Evolutionary conservation across 139 green algal genomes (phyloP).

Genomic region (Spirogloea muscicola): DNA sequence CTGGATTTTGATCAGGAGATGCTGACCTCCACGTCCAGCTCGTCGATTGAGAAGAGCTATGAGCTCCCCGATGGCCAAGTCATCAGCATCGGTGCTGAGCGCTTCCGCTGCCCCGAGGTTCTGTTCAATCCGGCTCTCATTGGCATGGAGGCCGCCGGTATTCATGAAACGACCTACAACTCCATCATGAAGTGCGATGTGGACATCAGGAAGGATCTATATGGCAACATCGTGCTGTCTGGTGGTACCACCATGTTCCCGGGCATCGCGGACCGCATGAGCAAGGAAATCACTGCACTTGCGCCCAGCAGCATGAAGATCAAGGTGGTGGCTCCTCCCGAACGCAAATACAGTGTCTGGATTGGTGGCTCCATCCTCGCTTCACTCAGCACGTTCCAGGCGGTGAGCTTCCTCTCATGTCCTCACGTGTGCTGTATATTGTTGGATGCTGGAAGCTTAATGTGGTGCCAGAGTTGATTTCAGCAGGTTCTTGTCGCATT

Average conservation of each 20-base stretch:
- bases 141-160: slow-evolving; percentile 53
- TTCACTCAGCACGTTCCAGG: slow-evolving; percentile 59
- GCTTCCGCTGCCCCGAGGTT: slow-evolving; percentile 54
- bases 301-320: slow-evolving; percentile 54
- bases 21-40: slow-evolving; percentile 67
- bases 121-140: slow-evolving; percentile 52
- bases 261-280: slow-evolving; percentile 51
- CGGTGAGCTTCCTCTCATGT: slow-evolving; percentile 13
- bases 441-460: too few species aligned
- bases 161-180: slow-evolving; percentile 54
- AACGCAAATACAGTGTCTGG: slow-evolving; percentile 59
- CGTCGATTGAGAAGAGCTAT: slow-evolving; percentile 87
- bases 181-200: slow-evolving; percentile 60
- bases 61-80: slow-evolving; percentile 69
- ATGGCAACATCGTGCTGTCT: slow-evolving; percentile 54
- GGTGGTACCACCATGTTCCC: slow-evolving; percentile 57
- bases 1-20: slow-evolving; percentile 89
- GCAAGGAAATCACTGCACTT: slow-evolving; percentile 50
- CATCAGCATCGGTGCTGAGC: slow-evolving; percentile 51
- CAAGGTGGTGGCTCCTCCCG: slow-evolving; percentile 55
- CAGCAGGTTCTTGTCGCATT: too few species aligned
- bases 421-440: neutral
- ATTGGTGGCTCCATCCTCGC: slow-evolving; percentile 60
- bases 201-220: slow-evolving; percentile 52
- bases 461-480: too few species aligned